phyloP scores from a whole-genome alignment of 2,329 filamentous ascomycete species.

The Lasiodiplodia sp. region DNA sequence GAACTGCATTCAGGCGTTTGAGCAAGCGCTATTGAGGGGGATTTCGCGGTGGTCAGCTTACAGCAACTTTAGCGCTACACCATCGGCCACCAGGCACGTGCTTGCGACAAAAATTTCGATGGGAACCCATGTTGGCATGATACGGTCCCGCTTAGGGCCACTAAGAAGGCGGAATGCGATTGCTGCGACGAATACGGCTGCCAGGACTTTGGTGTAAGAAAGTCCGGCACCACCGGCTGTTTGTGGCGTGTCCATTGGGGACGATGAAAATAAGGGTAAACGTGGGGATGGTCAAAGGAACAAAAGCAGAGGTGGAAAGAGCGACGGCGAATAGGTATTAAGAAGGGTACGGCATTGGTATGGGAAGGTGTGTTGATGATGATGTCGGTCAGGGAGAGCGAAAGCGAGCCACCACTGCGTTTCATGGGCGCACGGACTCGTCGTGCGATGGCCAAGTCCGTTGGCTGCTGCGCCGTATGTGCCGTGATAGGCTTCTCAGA shows the following conservation, averaged over 20 bases:
- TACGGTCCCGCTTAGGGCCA: neutral
- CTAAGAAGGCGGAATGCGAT: neutral
- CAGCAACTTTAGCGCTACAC: conserved; percentile 20
- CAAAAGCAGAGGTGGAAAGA: neutral
- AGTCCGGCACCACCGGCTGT: neutral
- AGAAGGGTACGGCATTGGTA: neutral
- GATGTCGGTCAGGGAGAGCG: neutral
- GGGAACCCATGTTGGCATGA: conserved; percentile 18
- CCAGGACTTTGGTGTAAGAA: conserved; percentile 1
- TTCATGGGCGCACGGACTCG: conserved; percentile 5
- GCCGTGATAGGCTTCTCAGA: neutral
- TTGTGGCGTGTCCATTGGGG: neutral
- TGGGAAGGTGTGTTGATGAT: neutral
- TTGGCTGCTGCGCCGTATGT: neutral
- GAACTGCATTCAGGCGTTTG: neutral
- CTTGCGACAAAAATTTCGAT: conserved; percentile 26
- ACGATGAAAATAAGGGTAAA: neutral
- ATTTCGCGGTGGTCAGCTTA: conserved; percentile 2
- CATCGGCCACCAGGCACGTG: conserved; percentile 14
- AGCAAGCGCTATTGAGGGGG: neutral
- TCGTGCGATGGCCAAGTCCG: neutral
- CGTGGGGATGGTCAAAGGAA: neutral
- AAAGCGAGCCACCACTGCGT: neutral
- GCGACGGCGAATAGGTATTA: neutral
- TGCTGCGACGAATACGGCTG: neutral